Conservation (phyloP, 2,329 filamentous ascomycete species). For the Epichloe scottii region DNA sequence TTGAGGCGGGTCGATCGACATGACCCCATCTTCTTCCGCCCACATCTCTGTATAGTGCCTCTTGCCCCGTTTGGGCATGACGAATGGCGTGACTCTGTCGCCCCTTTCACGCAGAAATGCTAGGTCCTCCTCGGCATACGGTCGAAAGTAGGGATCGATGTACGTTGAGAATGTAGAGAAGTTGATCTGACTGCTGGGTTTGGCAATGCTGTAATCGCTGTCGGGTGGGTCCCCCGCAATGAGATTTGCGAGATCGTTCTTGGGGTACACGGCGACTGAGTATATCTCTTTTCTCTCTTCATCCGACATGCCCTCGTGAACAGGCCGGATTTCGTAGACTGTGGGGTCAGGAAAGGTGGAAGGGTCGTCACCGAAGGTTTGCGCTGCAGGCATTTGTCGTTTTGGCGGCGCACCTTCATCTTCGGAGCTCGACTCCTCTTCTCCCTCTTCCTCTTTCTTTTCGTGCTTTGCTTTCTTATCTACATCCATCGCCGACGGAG, state of each 20-base stretch:
- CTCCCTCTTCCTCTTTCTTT: conserved; percentile 23
- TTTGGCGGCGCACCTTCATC: conserved; percentile 49
- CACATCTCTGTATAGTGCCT: conserved; percentile 82
- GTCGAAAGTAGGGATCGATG: conserved; percentile 81
- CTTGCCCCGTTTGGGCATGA: conserved; percentile 74
- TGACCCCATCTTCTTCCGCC: conserved; percentile 82
- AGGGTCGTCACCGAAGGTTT: conserved; percentile 87
- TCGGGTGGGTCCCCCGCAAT: conserved; percentile 85
- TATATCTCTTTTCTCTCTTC: conserved; percentile 83
- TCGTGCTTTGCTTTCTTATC: conserved; percentile 38
- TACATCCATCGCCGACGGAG: conserved; percentile 44
- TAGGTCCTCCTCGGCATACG: conserved; percentile 84
- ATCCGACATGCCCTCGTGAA: conserved; percentile 63
- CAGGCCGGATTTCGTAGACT: conserved; percentile 77
- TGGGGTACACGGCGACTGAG: conserved; percentile 74
- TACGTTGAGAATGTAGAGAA: conserved; percentile 89
- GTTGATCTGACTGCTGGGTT: conserved; percentile 87
- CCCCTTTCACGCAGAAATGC: conserved; percentile 85
- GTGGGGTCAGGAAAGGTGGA: conserved; percentile 86
- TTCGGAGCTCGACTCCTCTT: conserved; percentile 40
- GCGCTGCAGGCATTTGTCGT: conserved; percentile 58
- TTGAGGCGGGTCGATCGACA: conserved; percentile 56
- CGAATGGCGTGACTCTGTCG: conserved; percentile 70
- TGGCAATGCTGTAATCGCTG: conserved; percentile 89
- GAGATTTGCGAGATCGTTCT: conserved; percentile 65